Base-by-base conservation (phyloP, 345 rosid species). In the Cardamine chenopodiifolia region DNA sequence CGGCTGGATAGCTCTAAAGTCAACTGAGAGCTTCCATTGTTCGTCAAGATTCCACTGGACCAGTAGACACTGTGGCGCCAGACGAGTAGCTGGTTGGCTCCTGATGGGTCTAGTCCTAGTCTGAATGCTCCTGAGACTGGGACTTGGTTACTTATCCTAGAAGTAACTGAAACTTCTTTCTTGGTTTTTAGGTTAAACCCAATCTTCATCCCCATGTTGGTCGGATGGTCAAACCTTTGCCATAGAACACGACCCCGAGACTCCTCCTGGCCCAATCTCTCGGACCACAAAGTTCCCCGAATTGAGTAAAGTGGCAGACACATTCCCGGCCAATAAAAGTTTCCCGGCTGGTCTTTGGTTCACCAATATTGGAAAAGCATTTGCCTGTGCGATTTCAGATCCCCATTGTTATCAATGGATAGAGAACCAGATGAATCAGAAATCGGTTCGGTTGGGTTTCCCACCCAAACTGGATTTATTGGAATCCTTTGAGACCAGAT, bases 151-250 rank as follows among this genome's bases (percentile, higher is more conserved):
- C 83, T 80, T 56, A 76, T 48, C 92, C 89, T 82, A 13, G 92
- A 89, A 68, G 80, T 74, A 7, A 85, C 71, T 0, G 84, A 69
- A 76, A 85, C 78, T 64, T 84, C 88, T 26, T 79, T 64, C 17
- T 82, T 82, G 8, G 83, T 84, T 67, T 61, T 83, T 25, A 80
- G 45, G 71, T 85, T 82, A 56, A 82, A 68, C 26, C 90, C 89
- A 29, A 89, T 79, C 80, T 83, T 87, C 96, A 89, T 89, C 14
- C 86, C 90, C 2, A 74, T 69, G 48, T 79, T 85, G 9, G 82
- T 80, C 6, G 90, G 90, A 72, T 85, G 75, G 72, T 89, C 96
- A 66, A 86, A 87, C 68, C 90, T 86, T 65, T 89, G 87, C 89
- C 89, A 87, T 50, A 86, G 54, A 78, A 86, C 71, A 32, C 75